These are phyloP conservation scores for Taphrina deformans DNA, from an alignment of 1,139 yeast genomes.

Conservation along the genomic window DNA sequence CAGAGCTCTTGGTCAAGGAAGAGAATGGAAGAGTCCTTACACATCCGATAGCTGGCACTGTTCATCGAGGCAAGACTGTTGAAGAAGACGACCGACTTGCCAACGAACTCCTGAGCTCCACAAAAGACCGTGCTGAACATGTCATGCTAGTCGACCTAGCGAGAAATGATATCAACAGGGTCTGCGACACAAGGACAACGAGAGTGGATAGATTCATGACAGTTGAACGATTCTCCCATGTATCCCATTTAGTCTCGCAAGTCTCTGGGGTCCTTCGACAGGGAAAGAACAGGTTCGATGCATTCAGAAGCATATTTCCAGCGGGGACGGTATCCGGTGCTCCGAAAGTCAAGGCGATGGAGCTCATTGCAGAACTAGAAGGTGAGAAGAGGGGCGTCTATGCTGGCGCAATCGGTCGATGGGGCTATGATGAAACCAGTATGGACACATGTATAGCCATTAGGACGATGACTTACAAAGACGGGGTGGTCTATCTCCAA, in stretches of 20 bases:
- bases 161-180: constrained; percentile 88
- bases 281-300: constrained; percentile 89
- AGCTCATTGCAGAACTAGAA: constrained; percentile 83
- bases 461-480: constrained; percentile 92
- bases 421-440: constrained; percentile 89
- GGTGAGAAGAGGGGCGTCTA: constrained; percentile 91
- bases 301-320: constrained; percentile 94
- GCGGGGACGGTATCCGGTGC: constrained; percentile 99
- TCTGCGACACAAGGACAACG: constrained; percentile 84
- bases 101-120: constrained; percentile 65
- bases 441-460: constrained; percentile 98
- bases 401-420: constrained; percentile 99
- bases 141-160: constrained; percentile 98
- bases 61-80: constrained; percentile 79
- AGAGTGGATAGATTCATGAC: constrained; percentile 83
- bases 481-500: constrained; percentile 86
- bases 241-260: constrained; percentile 92
- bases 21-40: constrained; percentile 76
- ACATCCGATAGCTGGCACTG: constrained; percentile 97
- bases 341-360: constrained; percentile 96
- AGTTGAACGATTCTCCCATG: constrained; percentile 94
- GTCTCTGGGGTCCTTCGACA: constrained; percentile 85
- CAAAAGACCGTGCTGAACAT: constrained; percentile 95
- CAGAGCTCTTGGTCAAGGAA: constrained; percentile 83
- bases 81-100: constrained; percentile 91